Conservation (phyloP, 495 filamentous ascomycete species). For the Daldinia vernicosa region DNA sequence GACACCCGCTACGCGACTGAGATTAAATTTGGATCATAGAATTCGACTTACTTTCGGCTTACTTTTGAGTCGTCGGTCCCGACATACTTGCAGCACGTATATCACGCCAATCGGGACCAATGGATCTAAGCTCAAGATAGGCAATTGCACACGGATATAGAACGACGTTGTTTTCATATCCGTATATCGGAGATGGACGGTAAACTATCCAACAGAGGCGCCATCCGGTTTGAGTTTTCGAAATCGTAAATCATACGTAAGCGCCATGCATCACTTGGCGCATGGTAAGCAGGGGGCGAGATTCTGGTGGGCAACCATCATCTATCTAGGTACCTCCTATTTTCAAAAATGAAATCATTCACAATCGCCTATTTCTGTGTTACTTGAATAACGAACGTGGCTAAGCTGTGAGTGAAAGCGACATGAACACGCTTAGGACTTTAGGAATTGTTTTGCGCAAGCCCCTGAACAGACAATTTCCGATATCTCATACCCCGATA, state of each 20-base stretch:
- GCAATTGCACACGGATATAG: background rate
- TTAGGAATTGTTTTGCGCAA: background rate
- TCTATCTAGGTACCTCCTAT: too few relatives aligned
- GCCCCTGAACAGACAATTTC: background rate
- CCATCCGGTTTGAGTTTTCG: background rate
- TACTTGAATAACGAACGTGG: background rate
- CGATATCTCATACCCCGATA: background rate
- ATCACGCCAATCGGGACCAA: background rate
- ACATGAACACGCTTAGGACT: conserved; percentile 19
- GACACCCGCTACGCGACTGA: background rate
- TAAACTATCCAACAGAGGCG: background rate
- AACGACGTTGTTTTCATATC: background rate
- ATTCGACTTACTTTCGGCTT: background rate
- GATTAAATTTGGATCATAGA: background rate
- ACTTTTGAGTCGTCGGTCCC: background rate
- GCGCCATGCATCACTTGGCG: conserved; percentile 25
- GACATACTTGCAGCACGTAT: background rate
- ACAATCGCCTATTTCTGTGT: background rate
- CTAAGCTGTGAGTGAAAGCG: background rate
- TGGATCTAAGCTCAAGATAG: background rate
- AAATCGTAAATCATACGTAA: conserved; percentile 28
- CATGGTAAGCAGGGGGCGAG: background rate
- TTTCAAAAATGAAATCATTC: conserved; percentile 1
- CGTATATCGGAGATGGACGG: background rate
- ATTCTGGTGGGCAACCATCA: conserved; percentile 18